Base-by-base conservation (phyloP, 176 grass and related monocot genomes). In the Miscanthus lutarioriparius region DNA sequence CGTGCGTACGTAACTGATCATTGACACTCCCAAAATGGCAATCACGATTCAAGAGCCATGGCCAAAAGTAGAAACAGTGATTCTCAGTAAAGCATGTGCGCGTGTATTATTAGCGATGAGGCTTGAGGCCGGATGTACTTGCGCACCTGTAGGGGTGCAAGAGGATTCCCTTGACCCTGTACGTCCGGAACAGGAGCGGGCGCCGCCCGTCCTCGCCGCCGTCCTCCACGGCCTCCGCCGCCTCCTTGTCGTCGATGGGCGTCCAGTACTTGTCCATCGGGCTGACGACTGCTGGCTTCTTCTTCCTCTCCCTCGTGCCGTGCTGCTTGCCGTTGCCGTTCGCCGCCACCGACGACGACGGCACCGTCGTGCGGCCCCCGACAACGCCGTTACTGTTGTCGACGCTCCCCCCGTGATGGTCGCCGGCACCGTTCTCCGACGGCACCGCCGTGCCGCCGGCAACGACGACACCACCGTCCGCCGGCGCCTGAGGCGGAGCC, bases 111-210 rank as follows among this genome's bases (percentile, higher is more conserved):
- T 0, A 43, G 9, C 3, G 3, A 47, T 47, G 44, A 47, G 44
- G 44, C 43, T 41, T 41, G 9, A 41, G 9, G 9, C 44, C 44
- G 13, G 44, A 47, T 47, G 45, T 48, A 48, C 14, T 49, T 49
- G 47, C 47, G 5, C 53, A 86, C 88, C 83, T 85, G 15, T 89
- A 89, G 19, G 83, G 78, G 16, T 72, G 72, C 25, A 89, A 33
- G 53, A 89, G 88, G 41, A 86, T 33, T 65, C 71, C 83, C 72
- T 85, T 81, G 64, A 86, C 88, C 72, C 19, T 89, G 88, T 54
- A 89, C 9, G 72, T 89, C 72, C 88, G 64, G 83, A 43, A 89
- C 78, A 89, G 83, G 30, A 89, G 83, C 72, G 78, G 83, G 41
- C 87, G 44, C 36, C 83, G 72, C 2, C 83, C 88, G 53, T 89